Evolutionary conservation across 2,329 filamentous ascomycete species (phyloP).

Genomic region (Macrophomina phaseolina): DNA sequence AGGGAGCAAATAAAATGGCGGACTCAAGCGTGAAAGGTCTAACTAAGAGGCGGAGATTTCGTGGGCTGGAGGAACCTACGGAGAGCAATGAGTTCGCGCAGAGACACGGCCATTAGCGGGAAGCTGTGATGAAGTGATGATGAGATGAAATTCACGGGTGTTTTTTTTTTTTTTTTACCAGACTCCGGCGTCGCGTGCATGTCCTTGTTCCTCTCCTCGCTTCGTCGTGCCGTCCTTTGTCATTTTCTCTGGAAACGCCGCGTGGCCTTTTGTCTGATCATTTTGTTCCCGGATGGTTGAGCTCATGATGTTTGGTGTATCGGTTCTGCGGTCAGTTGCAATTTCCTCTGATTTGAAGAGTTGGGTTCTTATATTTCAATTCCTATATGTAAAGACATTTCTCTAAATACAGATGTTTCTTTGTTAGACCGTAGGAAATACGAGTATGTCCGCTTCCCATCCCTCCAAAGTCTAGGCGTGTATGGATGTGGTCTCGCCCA

Average conservation of each 20-base stretch:
- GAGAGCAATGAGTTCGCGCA: constrained; percentile 8
- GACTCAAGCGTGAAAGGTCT: not conserved
- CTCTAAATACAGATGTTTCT: not conserved
- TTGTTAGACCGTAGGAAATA: not conserved
- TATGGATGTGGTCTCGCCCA: no score
- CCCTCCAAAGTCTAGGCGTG: no score
- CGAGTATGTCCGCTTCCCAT: not conserved
- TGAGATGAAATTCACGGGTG: constrained; percentile 25
- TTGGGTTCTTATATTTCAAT: not conserved
- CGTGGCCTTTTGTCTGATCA: not conserved
- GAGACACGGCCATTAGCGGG: constrained; percentile 21
- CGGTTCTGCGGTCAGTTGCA: constrained; percentile 1
- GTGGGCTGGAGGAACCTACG: constrained; percentile 3
- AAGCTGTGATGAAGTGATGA: constrained; percentile 25
- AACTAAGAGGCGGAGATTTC: not conserved
- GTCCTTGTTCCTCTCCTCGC: not conserved
- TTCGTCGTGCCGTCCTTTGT: not conserved
- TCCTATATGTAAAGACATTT: not conserved
- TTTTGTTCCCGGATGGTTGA: not conserved
- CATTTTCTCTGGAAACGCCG: not conserved
- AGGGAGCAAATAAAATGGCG: not conserved
- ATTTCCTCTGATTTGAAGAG: not conserved
- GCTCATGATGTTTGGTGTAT: constrained; percentile 5
- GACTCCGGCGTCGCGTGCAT: constrained; percentile 18
- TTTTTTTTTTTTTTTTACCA: constrained; percentile 25